Percentiles rank a stretch among this genome's conserved stretches.
phyloP scores from a whole-genome alignment of 257 asterid species.

The Capsicum chinense region DNA sequence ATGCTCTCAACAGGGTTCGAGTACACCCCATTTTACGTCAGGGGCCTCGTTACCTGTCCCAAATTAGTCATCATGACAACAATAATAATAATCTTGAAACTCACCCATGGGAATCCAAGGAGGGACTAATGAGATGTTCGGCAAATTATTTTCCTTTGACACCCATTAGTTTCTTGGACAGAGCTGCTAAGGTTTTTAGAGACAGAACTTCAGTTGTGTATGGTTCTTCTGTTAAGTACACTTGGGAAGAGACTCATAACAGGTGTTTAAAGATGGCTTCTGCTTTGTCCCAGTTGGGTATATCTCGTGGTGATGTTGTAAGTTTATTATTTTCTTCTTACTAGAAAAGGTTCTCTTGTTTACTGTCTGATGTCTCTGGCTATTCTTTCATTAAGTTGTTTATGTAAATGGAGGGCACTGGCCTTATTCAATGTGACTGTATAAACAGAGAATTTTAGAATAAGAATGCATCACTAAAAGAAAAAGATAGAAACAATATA shows the following conservation, averaged over 20 bases:
- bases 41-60: neutral
- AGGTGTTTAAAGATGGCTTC: slow-evolving; percentile 46
- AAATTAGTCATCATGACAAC: neutral
- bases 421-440: neutral
- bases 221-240: slow-evolving; percentile 40
- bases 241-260: slow-evolving; percentile 43
- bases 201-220: slow-evolving; percentile 44
- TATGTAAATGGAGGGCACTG: neutral
- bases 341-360: neutral
- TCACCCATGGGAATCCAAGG: slow-evolving; percentile 15
- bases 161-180: slow-evolving; percentile 47
- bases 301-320: slow-evolving; percentile 23
- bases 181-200: slow-evolving; percentile 46
- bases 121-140: slow-evolving; percentile 30
- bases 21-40: neutral
- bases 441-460: no score
- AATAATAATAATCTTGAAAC: neutral
- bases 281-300: neutral
- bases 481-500: no score
- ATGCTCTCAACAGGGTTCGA: neutral
- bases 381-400: neutral
- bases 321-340: neutral
- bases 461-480: no score
- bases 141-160: slow-evolving; percentile 46
- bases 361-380: neutral